Base-by-base conservation (phyloP, 441 rosid genomes). In the Syzygium malaccense region DNA sequence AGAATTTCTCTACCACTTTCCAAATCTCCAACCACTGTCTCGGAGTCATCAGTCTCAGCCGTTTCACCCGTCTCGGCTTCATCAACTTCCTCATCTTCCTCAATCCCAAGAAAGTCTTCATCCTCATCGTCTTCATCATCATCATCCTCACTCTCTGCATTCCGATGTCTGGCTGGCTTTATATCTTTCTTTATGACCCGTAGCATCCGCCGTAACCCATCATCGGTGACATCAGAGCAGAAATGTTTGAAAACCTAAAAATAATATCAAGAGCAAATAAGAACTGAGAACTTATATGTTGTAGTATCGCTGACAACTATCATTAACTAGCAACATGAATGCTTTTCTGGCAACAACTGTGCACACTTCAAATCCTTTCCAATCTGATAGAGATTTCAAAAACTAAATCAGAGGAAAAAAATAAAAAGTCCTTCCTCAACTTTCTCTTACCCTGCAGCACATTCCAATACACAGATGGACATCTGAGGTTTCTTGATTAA, bases 121-220 rank as follows among this genome's bases (percentile, higher is more conserved):
- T 95, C 97, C 3, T 94, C 96, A 49, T 94, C 96, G 28, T 93
- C 96, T 23, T 85, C 89, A 85, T 91, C 90, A 87, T 93, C 64
- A 45, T 85, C 87, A 55, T 85, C 95, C 88, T 96, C 96, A 84
- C 94, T 93, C 66, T 92, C 96, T 58, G 87, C 93, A 86, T 90
- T 93, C 87, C 85, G 96, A 94, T 92, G 99, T 91, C 99, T 95
- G 89, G 97, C 93, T 23, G 99, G 99, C 92, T 95, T 97, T 90
- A 98, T 90, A 90, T 96, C 99, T 92, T 94, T 98, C 94, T 96
- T 97, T 88, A 98, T 93, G 90, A 98, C 95, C 68, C 96, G 95
- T 90, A 98, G 90, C 99, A 98, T 97, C 87, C 94, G 95, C 87
- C 95, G 92, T 87, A 98, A 92, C 86, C 98, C 98, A 85, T 95